These are phyloP conservation scores for Artemisia annua DNA, from an alignment of 129 eudicot species.

Conservation along the genomic window DNA sequence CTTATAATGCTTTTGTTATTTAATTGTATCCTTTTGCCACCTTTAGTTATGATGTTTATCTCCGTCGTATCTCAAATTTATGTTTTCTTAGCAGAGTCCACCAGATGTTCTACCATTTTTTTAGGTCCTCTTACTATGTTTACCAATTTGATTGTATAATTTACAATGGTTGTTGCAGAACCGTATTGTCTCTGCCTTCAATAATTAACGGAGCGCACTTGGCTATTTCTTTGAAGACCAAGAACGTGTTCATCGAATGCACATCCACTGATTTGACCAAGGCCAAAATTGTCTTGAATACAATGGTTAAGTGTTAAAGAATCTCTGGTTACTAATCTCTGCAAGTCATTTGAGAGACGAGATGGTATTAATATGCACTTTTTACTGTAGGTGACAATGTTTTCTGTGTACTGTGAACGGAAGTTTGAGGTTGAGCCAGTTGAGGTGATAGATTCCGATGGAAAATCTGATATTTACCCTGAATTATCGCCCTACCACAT, in stretches of 20 bases:
- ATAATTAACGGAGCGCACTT: constrained; percentile 96
- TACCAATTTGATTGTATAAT: constrained; percentile 16
- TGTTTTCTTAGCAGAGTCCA: not conserved
- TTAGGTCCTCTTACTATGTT: constrained; percentile 8
- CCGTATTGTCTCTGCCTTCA: constrained; percentile 89
- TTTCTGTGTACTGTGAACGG: constrained; percentile 74
- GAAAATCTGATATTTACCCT: constrained; percentile 66
- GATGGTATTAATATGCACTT: constrained; percentile 16
- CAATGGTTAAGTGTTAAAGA: constrained; percentile 55
- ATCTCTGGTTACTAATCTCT: constrained; percentile 1
- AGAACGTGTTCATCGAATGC: constrained; percentile 92
- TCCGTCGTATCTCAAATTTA: not conserved
- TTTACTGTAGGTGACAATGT: constrained; percentile 83
- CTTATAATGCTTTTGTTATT: not conserved
- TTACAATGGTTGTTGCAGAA: constrained; percentile 51
- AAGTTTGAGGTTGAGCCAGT: constrained; percentile 98
- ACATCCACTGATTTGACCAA: constrained; percentile 97
- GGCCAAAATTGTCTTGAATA: constrained; percentile 92
- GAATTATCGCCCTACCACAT: constrained; percentile 74
- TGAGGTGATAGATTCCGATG: constrained; percentile 69
- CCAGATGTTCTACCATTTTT: not conserved
- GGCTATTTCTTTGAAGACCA: constrained; percentile 81
- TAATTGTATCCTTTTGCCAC: not conserved
- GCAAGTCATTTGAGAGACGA: constrained; percentile 15
- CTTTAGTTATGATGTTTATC: not conserved